Percentiles rank a stretch among this genome's conserved stretches.
These are phyloP conservation scores for Aspergillus sp. DNA, from an alignment of 2,329 filamentous ascomycete genomes.

Conservation along the genomic window DNA sequence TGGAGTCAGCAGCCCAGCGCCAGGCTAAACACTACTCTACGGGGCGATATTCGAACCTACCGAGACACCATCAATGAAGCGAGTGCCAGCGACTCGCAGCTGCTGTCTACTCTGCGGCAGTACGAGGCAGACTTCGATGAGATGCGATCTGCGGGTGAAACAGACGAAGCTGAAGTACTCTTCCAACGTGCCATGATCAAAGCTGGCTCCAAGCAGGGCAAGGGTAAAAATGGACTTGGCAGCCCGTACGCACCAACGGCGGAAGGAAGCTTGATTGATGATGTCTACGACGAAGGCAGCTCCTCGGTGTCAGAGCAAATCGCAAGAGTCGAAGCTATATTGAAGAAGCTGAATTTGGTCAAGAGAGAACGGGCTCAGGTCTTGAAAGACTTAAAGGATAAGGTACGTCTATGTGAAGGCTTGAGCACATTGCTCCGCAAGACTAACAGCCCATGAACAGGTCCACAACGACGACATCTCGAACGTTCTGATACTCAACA, in stretches of 20 bases:
- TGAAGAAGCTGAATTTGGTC: constrained; percentile 88
- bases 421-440: not conserved
- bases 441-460: constrained; percentile 48
- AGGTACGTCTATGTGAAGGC: constrained; percentile 59
- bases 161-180: constrained; percentile 80
- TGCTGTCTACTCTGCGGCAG: constrained; percentile 80
- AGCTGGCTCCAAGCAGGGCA: constrained; percentile 60
- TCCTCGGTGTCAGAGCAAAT: constrained; percentile 89
- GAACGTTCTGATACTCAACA: constrained; percentile 95
- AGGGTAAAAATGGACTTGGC: constrained; percentile 62
- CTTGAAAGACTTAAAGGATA: constrained; percentile 95
- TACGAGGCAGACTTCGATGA: constrained; percentile 90
- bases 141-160: constrained; percentile 86
- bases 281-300: constrained; percentile 80
- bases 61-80: constrained; percentile 88
- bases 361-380: constrained; percentile 91
- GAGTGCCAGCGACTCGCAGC: constrained; percentile 77
- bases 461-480: constrained; percentile 96
- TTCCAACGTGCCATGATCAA: constrained; percentile 87
- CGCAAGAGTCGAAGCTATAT: constrained; percentile 78
- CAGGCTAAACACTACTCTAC: constrained; percentile 80
- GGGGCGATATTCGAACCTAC: constrained; percentile 85
- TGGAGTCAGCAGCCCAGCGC: constrained; percentile 98
- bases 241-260: constrained; percentile 59
- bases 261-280: constrained; percentile 83